These are phyloP conservation scores for Dionaea muscipula DNA, from an alignment of 179 eudicot genomes.

Conservation along the genomic window DNA sequence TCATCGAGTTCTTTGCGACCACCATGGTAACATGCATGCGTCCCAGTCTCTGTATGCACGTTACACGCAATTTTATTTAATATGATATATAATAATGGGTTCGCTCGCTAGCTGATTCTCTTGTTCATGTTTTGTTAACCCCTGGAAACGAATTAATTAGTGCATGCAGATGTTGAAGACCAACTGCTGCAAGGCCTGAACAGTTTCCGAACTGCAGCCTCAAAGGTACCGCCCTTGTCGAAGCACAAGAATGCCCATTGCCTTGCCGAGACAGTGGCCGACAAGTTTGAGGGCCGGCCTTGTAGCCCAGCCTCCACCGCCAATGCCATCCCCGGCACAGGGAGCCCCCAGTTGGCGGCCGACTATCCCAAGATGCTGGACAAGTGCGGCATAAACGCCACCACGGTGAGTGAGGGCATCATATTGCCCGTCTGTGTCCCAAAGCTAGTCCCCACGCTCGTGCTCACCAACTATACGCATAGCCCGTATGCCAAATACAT, in stretches of 20 bases:
- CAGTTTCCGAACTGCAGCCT: conserved; percentile 46
- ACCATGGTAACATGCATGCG: too few relatives aligned
- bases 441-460: conserved; percentile 39
- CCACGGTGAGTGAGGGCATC: conserved; percentile 36
- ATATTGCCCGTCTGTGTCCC: conserved; percentile 60
- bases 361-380: conserved; percentile 34
- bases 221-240: conserved; percentile 22
- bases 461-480: conserved; percentile 62
- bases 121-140: too few relatives aligned
- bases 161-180: conserved; percentile 52
- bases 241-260: conserved; percentile 56
- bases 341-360: conserved; percentile 15
- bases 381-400: conserved; percentile 44
- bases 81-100: too few relatives aligned
- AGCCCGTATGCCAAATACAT: conserved; percentile 24
- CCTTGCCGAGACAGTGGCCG: conserved; percentile 53
- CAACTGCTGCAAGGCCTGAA: conserved; percentile 63
- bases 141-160: too few relatives aligned
- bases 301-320: conserved; percentile 25
- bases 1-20: too few relatives aligned
- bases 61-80: too few relatives aligned
- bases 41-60: too few relatives aligned
- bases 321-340: conserved; percentile 17
- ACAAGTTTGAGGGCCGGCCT: conserved; percentile 28
- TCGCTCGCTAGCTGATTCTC: too few relatives aligned